Evolutionary conservation across 495 filamentous ascomycete genomes (phyloP), one percentile per base, ranked within the genome.

Genomic region (Haplographium delicatum): DNA sequence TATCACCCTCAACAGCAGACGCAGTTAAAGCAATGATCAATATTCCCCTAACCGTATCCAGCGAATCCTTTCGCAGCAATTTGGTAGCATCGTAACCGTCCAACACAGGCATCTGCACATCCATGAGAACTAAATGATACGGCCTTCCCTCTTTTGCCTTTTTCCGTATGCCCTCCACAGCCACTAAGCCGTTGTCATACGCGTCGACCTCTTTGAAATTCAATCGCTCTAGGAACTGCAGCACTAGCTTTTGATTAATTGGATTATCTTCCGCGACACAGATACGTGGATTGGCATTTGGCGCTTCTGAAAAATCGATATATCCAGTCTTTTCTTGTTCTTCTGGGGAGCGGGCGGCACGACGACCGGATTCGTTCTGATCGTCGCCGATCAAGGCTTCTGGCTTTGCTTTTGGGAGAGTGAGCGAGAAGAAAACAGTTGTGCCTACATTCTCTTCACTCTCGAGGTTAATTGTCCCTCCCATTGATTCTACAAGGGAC

Each of bases 11-110:
- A 53, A 95, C 94, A 9, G 89, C 89, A 43, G 80, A 85, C 3
- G 89, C 89, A 2, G 89, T 96, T 88, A 96, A 94, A 27, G 89
- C 89, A 51, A 96, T 91, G 47, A 96, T 82, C 13, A 95, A 72
- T 0, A 90, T 79, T 37, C 84, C 78, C 35, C 85, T 78, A 2
- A 96, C 87, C 4, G 74, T 73, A 1, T 85, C 81, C 41, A 88
- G 80, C 0, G 75, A 63, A 65, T 95, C 86, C 39, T 78, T 76
- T 4, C 90, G 80, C 38, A 96, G 78, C 44, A 86, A 74, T 39
- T 84, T 83, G 0, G 89, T 95, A 11, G 89, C 89, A 59, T 93
- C 86, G 65, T 95, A 96, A 11, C 90, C 90, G 62, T 95, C 89
- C 1, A 95, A 75, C 5, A 89, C 81, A 0, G 90, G 90, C 90